These are phyloP conservation scores for Entonaema liquescens DNA, from an alignment of 495 filamentous ascomycete genomes.

Conservation along the genomic window DNA sequence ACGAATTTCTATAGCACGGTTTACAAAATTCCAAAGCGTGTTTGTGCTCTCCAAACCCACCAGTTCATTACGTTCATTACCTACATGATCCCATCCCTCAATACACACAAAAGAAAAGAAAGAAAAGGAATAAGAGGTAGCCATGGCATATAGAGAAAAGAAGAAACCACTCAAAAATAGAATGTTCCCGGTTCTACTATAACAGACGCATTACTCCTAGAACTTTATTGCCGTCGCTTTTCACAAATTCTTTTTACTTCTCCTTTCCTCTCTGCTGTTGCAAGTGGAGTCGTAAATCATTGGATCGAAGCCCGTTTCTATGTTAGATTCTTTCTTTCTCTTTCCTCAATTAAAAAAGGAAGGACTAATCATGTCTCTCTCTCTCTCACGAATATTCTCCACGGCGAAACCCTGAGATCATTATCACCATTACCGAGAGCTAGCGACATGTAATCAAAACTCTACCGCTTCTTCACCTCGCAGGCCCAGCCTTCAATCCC, in stretches of 20 bases:
- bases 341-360: constrained; percentile 19
- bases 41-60: background rate
- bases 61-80: background rate
- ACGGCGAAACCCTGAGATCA: constrained; percentile 1
- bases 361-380: constrained; percentile 12
- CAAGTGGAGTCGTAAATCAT: constrained; percentile 34
- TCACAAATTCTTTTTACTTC: constrained; percentile 1
- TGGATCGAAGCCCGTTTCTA: constrained; percentile 36
- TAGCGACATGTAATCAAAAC: background rate
- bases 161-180: background rate
- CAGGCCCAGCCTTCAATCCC: constrained; percentile 96
- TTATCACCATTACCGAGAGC: constrained; percentile 19
- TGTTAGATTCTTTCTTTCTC: constrained; percentile 33
- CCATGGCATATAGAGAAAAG: background rate
- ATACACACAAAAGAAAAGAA: too few species aligned
- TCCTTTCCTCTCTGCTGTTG: constrained; percentile 2
- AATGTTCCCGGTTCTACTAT: constrained; percentile 2
- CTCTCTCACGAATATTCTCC: background rate
- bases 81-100: too few species aligned
- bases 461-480: constrained; percentile 85
- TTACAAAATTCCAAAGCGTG: background rate
- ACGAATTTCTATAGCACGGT: background rate
- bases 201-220: constrained; percentile 13
- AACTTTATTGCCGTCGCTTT: constrained; percentile 8
- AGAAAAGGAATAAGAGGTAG: background rate